A percentile compares a stretch with the other conserved stretches of the same genome.
These are phyloP conservation scores for Penicillium capsulatum DNA, from an alignment of 2,329 filamentous ascomycete species.

Conservation along the genomic window DNA sequence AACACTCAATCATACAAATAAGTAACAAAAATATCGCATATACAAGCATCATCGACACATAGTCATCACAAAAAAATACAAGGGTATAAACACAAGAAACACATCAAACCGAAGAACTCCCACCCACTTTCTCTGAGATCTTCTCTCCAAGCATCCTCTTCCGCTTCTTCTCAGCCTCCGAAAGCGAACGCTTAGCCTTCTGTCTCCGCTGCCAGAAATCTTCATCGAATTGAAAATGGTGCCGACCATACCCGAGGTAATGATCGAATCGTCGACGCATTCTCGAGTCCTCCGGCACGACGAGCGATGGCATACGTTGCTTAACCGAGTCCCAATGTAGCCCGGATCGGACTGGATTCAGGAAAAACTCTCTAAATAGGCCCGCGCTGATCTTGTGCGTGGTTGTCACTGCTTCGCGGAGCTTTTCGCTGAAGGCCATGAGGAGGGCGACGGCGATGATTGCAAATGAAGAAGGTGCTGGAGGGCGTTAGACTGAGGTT, in stretches of 20 bases:
- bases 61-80: too few species aligned
- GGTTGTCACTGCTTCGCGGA: constrained; percentile 25
- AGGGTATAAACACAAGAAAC: too few species aligned
- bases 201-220: constrained; percentile 32
- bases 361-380: constrained; percentile 22
- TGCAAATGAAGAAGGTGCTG: constrained; percentile 45
- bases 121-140: constrained; percentile 7
- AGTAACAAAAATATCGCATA: too few species aligned
- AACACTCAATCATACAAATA: too few species aligned
- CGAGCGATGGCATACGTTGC: constrained; percentile 4
- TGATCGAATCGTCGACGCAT: constrained; percentile 23
- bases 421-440: constrained; percentile 49
- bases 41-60: too few species aligned
- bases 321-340: constrained; percentile 12
- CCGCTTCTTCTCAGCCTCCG: constrained; percentile 3
- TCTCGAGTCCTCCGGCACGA: constrained; percentile 18
- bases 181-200: constrained; percentile 10
- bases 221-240: constrained; percentile 23
- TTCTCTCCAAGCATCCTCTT: constrained; percentile 7
- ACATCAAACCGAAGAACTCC: too few species aligned
- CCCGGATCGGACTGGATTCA: constrained; percentile 15
- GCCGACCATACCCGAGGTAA: constrained; percentile 23
- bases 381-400: constrained; percentile 22
- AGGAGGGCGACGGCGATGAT: constrained; percentile 53
- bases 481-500: constrained; percentile 1